phyloP scores from a whole-genome alignment of 2,329 filamentous ascomycete genomes.

The Aureobasidium sp. region DNA sequence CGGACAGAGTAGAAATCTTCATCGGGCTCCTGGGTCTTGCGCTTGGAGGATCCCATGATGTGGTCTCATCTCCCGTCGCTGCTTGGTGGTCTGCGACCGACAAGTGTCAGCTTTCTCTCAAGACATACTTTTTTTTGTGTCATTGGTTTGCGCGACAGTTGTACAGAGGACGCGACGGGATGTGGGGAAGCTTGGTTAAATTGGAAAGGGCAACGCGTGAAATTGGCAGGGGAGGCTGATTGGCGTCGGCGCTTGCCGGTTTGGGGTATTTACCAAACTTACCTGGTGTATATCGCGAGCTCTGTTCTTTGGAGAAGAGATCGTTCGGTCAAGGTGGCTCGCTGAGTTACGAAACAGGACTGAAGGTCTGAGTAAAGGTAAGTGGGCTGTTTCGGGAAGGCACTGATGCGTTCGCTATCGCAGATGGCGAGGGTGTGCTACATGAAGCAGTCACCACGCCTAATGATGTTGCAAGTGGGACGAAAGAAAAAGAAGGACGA shows the following conservation, averaged over 20 bases:
- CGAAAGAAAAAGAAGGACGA: too few species aligned
- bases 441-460: not conserved
- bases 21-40: not conserved
- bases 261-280: not conserved
- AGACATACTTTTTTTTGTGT: not conserved
- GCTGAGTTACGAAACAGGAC: not conserved
- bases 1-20: constrained; percentile 22
- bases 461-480: too few species aligned
- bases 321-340: not conserved
- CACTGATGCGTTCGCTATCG: not conserved
- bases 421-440: not conserved
- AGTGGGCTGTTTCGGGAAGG: not conserved
- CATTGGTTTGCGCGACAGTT: not conserved
- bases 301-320: not conserved
- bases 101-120: not conserved
- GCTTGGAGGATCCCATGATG: not conserved
- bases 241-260: not conserved
- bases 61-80: not conserved
- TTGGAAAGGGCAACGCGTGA: not conserved
- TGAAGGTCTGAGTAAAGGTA: not conserved
- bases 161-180: not conserved
- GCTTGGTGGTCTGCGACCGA: not conserved
- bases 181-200: constrained; percentile 5
- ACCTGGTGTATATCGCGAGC: not conserved
- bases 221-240: not conserved